Evolutionary conservation across 2,329 filamentous ascomycete species (phyloP).

Genomic region (Orbilia oligospora): DNA sequence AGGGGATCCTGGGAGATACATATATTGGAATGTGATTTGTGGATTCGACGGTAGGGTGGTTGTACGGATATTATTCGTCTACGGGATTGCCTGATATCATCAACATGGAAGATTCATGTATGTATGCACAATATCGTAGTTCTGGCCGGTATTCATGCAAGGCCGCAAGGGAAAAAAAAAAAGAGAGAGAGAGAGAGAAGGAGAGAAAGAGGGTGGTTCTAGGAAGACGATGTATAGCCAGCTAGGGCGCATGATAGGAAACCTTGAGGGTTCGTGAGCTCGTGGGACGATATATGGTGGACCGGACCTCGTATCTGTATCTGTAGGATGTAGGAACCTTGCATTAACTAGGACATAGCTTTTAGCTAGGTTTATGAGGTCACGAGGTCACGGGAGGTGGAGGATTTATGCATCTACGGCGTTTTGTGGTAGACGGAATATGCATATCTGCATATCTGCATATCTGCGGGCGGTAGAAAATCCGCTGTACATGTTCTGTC

Average conservation of each 20-base stretch:
- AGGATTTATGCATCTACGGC: background rate
- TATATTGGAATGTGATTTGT: slow-evolving; percentile 15
- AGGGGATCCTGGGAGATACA: slow-evolving; percentile 1
- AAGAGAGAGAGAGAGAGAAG: too few relatives aligned
- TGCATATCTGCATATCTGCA: too few relatives aligned
- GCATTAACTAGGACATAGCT: background rate
- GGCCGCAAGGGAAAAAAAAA: background rate
- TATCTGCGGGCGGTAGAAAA: background rate
- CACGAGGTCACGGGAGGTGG: slow-evolving; percentile 3
- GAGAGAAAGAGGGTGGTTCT: too few relatives aligned
- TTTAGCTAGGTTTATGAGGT: background rate
- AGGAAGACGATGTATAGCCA: slow-evolving; percentile 3
- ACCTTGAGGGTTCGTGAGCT: slow-evolving; percentile 2
- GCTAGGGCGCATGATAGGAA: background rate
- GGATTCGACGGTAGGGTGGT: background rate
- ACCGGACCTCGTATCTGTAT: background rate
- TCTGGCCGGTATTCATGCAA: background rate
- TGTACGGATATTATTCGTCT: slow-evolving; percentile 14
- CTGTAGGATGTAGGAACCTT: slow-evolving; percentile 9
- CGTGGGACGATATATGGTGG: slow-evolving; percentile 1
- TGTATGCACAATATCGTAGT: too few relatives aligned
- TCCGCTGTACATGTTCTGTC: too few relatives aligned
- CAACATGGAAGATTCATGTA: too few relatives aligned
- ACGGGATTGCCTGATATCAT: background rate
- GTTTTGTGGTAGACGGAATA: slow-evolving; percentile 4